Percentiles rank a stretch among this genome's conserved stretches.
Conservation (phyloP, 352 stramenopile genomes). For the Discostella stelligera region DNA sequence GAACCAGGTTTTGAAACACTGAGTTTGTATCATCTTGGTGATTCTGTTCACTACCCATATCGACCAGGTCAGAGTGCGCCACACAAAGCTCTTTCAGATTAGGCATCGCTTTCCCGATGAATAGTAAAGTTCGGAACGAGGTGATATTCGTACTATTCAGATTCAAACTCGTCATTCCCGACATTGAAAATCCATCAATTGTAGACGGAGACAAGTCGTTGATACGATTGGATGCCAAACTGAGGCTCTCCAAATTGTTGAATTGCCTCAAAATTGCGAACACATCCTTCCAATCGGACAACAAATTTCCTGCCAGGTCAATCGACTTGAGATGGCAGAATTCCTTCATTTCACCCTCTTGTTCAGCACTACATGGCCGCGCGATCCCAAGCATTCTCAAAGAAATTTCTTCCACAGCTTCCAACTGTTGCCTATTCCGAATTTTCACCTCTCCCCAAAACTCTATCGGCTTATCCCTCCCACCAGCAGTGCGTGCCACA, state of each 20-base stretch:
- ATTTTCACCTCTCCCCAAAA: slow-evolving; percentile 75
- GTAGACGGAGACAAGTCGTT: slow-evolving; percentile 42
- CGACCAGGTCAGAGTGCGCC: slow-evolving; percentile 58
- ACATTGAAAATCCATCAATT: slow-evolving; percentile 20
- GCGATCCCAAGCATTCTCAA: slow-evolving; percentile 71
- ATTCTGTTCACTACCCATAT: slow-evolving; percentile 20
- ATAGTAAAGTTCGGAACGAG: slow-evolving; percentile 53
- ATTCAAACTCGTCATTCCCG: slow-evolving; percentile 54
- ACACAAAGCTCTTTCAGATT: slow-evolving; percentile 73
- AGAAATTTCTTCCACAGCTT: slow-evolving; percentile 65
- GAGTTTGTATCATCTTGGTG: slow-evolving; percentile 11
- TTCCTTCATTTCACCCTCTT: slow-evolving; percentile 39
- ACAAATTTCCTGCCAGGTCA: slow-evolving; percentile 78
- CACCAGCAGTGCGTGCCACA: slow-evolving; percentile 56
- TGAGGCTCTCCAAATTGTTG: slow-evolving; percentile 61
- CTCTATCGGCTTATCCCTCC: slow-evolving; percentile 74
- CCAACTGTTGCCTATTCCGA: slow-evolving; percentile 65
- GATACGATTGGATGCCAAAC: slow-evolving; percentile 71
- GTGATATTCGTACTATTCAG: slow-evolving; percentile 61
- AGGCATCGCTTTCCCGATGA: slow-evolving; percentile 57
- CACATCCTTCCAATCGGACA: slow-evolving; percentile 66
- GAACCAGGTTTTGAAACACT: slow-evolving; percentile 50
- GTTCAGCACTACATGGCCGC: slow-evolving; percentile 17
- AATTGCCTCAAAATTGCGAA: slow-evolving; percentile 65
- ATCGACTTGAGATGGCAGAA: slow-evolving; percentile 65